A percentile compares a stretch with the other conserved stretches of the same genome.
These are phyloP conservation scores for Colletotrichum spaethianum DNA, from an alignment of 2,329 filamentous ascomycete genomes.

Conservation along the genomic window DNA sequence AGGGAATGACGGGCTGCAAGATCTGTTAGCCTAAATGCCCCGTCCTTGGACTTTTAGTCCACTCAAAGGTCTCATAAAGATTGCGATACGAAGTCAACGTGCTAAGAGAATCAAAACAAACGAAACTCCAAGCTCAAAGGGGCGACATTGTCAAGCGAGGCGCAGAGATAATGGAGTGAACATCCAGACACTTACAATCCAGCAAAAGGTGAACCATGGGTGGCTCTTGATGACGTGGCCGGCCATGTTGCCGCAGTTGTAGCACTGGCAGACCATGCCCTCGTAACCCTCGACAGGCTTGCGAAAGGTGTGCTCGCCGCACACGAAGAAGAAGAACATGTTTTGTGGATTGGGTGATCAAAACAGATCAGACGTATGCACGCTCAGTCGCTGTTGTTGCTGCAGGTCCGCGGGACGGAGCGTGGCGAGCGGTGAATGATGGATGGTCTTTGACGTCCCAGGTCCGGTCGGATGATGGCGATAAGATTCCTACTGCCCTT, in stretches of 20 bases:
- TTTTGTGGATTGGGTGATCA: constrained; percentile 29
- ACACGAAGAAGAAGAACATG: constrained; percentile 76
- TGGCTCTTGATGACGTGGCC: constrained; percentile 73
- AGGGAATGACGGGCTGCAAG: constrained; percentile 76
- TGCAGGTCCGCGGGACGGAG: background rate
- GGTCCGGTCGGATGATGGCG: background rate
- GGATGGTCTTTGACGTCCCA: background rate
- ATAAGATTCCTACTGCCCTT: background rate
- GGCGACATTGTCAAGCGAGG: background rate
- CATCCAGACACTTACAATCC: constrained; percentile 66
- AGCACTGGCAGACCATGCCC: constrained; percentile 73
- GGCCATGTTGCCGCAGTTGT: constrained; percentile 77
- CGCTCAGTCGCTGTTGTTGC: constrained; percentile 7
- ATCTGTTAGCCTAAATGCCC: constrained; percentile 17
- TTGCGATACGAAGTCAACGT: background rate
- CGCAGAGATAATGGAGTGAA: background rate
- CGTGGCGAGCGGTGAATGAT: background rate
- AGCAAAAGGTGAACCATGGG: constrained; percentile 86
- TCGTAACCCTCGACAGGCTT: constrained; percentile 74
- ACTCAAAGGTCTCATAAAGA: background rate
- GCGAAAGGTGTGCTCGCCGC: constrained; percentile 73
- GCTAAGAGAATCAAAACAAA: background rate
- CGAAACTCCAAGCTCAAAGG: background rate
- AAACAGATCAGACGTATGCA: constrained; percentile 4
- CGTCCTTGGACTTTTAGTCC: background rate